A percentile compares a stretch with the other conserved stretches of the same genome.
phyloP scores from a whole-genome alignment of 2,329 filamentous ascomycete genomes.

The Simplicillium aogashimaense region DNA sequence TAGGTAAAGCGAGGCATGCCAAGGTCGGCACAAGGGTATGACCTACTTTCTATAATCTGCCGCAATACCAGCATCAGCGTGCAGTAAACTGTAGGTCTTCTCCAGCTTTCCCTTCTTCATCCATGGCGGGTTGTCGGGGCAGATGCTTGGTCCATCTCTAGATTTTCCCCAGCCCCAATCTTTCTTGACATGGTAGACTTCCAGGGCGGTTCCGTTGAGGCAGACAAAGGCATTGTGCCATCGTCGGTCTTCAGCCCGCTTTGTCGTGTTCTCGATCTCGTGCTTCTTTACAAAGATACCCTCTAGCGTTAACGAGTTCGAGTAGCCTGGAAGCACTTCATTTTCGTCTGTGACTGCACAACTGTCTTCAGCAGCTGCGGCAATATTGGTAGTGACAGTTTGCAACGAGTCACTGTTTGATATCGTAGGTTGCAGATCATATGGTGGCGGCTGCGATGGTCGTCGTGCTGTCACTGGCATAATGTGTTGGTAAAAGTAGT shows the following conservation, averaged over 20 bases:
- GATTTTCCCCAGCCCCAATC: conserved; percentile 40
- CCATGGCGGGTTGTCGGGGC: conserved; percentile 40
- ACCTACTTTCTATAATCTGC: conserved; percentile 61
- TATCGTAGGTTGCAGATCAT: conserved; percentile 17
- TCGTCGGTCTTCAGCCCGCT: conserved; percentile 49
- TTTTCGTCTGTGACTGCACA: conserved; percentile 17
- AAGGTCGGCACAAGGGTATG: not conserved
- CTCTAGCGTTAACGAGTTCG: conserved; percentile 44
- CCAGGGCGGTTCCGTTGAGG: conserved; percentile 59
- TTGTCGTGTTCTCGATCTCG: conserved; percentile 56
- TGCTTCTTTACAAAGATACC: conserved; percentile 53
- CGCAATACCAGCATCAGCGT: conserved; percentile 67
- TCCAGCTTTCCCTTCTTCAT: conserved; percentile 46
- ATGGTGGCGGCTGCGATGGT: conserved; percentile 37
- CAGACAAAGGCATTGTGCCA: conserved; percentile 56
- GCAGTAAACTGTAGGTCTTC: conserved; percentile 60
- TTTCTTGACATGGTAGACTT: conserved; percentile 53
- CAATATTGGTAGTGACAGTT: not conserved
- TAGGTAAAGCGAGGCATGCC: too few species aligned
- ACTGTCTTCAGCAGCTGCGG: not conserved
- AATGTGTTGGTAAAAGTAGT: conserved; percentile 40
- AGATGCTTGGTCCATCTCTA: conserved; percentile 35
- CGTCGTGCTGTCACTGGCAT: conserved; percentile 34
- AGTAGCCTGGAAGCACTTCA: conserved; percentile 45
- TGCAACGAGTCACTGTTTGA: conserved; percentile 6